phyloP scores from a whole-genome alignment of 2,329 filamentous ascomycete genomes.

The Coniella vitis region DNA sequence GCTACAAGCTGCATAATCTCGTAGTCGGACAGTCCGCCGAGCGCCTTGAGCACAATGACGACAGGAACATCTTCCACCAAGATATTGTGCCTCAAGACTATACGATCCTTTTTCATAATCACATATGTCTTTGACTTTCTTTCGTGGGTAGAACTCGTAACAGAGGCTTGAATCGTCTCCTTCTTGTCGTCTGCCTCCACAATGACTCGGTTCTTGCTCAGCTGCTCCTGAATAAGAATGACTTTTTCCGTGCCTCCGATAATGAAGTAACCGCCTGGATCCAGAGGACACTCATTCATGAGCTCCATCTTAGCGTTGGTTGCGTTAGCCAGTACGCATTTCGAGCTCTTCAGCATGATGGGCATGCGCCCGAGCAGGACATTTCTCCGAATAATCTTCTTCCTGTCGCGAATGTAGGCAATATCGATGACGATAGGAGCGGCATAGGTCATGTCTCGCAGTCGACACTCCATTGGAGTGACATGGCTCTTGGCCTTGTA shows the following conservation, averaged over 20 bases:
- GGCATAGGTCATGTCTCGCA: conserved; percentile 96
- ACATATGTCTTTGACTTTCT: conserved; percentile 98
- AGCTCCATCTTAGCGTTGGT: conserved; percentile 82
- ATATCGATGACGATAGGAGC: conserved; percentile 92
- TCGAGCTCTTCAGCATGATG: conserved; percentile 94
- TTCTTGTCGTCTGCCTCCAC: conserved; percentile 92
- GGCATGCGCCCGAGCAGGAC: conserved; percentile 86
- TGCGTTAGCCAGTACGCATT: conserved; percentile 78
- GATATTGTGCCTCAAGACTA: conserved; percentile 88
- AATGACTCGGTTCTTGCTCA: conserved; percentile 98
- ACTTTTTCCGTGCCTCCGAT: conserved; percentile 98
- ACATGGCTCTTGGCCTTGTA: conserved; percentile 66
- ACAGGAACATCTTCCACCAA: conserved; percentile 92
- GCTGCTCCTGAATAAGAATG: conserved; percentile 93
- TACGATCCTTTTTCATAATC: conserved; percentile 84
- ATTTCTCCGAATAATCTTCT: conserved; percentile 65
- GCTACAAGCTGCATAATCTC: conserved; percentile 90
- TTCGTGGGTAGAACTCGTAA: conserved; percentile 96
- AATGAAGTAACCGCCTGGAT: conserved; percentile 96
- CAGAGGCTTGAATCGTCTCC: conserved; percentile 87
- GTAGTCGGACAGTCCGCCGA: conserved; percentile 89
- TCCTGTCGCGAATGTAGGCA: conserved; percentile 76
- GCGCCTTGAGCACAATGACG: conserved; percentile 83
- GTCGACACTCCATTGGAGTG: conserved; percentile 90
- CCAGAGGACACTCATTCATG: conserved; percentile 91